Conservation (phyloP, 2,329 filamentous ascomycete genomes). For the Pseudopithomyces chartarum region DNA sequence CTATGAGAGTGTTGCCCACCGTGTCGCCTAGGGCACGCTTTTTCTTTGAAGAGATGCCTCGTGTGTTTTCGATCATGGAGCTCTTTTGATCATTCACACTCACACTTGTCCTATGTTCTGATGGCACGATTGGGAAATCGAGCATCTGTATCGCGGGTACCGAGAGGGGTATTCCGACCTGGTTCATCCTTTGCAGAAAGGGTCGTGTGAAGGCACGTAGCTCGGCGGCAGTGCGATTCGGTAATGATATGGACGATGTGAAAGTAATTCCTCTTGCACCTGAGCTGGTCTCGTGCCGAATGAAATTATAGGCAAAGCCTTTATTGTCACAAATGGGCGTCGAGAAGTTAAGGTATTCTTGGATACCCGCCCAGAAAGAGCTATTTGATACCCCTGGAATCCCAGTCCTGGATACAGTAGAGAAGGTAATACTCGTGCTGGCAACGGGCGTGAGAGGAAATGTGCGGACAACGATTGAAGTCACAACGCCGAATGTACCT, state of each 20-base stretch:
- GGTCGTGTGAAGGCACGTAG: constrained; percentile 23
- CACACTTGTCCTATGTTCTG: neutral
- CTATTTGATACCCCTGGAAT: constrained; percentile 18
- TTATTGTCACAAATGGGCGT: constrained; percentile 25
- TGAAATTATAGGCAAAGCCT: constrained; percentile 35
- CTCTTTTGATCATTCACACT: too few species aligned
- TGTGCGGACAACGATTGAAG: constrained; percentile 43
- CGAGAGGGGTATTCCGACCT: constrained; percentile 22
- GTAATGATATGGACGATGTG: constrained; percentile 24
- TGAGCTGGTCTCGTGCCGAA: constrained; percentile 20
- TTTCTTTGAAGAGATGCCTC: too few species aligned
- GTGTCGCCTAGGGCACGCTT: constrained; percentile 21
- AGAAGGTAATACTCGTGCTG: constrained; percentile 24
- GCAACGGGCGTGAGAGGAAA: constrained; percentile 20
- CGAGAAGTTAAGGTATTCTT: constrained; percentile 23
- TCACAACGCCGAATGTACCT: constrained; percentile 35
- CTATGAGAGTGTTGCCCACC: constrained; percentile 28
- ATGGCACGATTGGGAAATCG: neutral
- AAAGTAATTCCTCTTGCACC: constrained; percentile 23
- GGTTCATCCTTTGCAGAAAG: constrained; percentile 22
- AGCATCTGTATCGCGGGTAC: constrained; percentile 13
- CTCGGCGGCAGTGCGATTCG: constrained; percentile 15
- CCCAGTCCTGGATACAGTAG: constrained; percentile 17
- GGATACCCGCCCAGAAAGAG: constrained; percentile 33
- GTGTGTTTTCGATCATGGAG: too few species aligned